Conservation (phyloP, 2,329 filamentous ascomycete species). For the Aureobasidium pullulans region DNA sequence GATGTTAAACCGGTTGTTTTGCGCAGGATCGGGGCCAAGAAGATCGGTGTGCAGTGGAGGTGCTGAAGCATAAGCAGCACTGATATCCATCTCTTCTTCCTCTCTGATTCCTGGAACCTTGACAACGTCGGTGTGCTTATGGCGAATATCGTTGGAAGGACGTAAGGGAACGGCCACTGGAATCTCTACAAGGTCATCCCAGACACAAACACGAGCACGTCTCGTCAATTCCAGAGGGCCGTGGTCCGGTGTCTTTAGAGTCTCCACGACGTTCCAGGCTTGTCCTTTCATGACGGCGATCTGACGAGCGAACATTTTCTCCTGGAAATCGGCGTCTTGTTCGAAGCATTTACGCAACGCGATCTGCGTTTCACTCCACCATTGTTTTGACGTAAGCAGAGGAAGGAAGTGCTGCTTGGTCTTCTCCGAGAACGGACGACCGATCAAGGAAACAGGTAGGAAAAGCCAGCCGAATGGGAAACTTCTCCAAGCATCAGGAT, state of each 20-base stretch:
- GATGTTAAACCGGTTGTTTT: constrained; percentile 41
- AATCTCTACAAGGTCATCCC: constrained; percentile 95
- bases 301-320: constrained; percentile 97
- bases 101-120: constrained; percentile 35
- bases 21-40: constrained; percentile 41
- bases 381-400: constrained; percentile 83
- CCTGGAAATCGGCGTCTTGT: constrained; percentile 91
- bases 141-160: constrained; percentile 73
- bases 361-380: constrained; percentile 93
- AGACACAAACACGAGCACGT: constrained; percentile 85
- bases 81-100: constrained; percentile 92
- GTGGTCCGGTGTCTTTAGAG: constrained; percentile 84
- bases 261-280: constrained; percentile 98
- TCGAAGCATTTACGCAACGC: constrained; percentile 82
- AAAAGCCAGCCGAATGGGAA: constrained; percentile 99
- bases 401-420: constrained; percentile 95
- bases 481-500: constrained; percentile 84
- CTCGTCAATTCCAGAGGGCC: constrained; percentile 89
- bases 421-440: constrained; percentile 88
- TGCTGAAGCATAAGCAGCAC: constrained; percentile 55
- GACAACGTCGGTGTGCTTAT: constrained; percentile 37
- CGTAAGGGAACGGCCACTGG: constrained; percentile 89
- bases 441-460: constrained; percentile 90
- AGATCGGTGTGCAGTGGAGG: constrained; percentile 54
- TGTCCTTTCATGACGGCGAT: constrained; percentile 99